Evolutionary conservation across 148 eudicot species (phyloP).

Genomic region (Rhododendron williamsianum): DNA sequence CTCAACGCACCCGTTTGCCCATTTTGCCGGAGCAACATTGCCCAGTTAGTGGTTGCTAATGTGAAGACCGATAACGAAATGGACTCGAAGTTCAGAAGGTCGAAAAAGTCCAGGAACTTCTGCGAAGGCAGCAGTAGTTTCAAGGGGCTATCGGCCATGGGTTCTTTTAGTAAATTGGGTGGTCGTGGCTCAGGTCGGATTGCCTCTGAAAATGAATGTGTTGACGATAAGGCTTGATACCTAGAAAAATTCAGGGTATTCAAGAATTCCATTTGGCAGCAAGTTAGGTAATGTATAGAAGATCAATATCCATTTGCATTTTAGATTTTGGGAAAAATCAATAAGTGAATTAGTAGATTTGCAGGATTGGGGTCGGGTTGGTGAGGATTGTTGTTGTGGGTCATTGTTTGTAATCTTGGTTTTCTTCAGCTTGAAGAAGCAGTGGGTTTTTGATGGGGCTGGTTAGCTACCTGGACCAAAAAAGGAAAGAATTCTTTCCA

Average conservation of each 20-base stretch:
- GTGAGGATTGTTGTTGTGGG: constrained; percentile 30
- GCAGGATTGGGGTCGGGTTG: constrained; percentile 34
- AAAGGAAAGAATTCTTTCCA: neutral
- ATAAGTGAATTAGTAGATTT: constrained; percentile 27
- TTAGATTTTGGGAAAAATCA: constrained; percentile 22
- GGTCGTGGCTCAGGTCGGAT: constrained; percentile 73
- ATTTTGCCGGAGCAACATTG: constrained; percentile 86
- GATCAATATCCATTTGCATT: constrained; percentile 15
- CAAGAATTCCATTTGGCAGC: constrained; percentile 16
- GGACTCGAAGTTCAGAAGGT: constrained; percentile 54
- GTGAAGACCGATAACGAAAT: constrained; percentile 23
- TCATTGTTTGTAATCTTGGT: constrained; percentile 31
- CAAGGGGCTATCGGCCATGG: constrained; percentile 63
- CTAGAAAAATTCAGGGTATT: neutral
- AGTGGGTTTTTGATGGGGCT: constrained; percentile 9
- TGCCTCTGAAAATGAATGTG: constrained; percentile 42
- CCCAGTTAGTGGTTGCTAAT: constrained; percentile 57
- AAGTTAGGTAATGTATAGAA: constrained; percentile 21
- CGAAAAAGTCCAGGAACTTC: constrained; percentile 55
- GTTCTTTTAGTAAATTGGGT: constrained; percentile 54
- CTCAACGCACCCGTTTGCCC: constrained; percentile 83
- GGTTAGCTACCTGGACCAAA: constrained; percentile 23
- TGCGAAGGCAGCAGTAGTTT: constrained; percentile 96
- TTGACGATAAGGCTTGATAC: constrained; percentile 50
- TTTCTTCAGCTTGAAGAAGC: constrained; percentile 37